Evolutionary conservation across 371 early-diverging fungal genomes (phyloP).

Genomic region (Rhizopus stolonifer): DNA sequence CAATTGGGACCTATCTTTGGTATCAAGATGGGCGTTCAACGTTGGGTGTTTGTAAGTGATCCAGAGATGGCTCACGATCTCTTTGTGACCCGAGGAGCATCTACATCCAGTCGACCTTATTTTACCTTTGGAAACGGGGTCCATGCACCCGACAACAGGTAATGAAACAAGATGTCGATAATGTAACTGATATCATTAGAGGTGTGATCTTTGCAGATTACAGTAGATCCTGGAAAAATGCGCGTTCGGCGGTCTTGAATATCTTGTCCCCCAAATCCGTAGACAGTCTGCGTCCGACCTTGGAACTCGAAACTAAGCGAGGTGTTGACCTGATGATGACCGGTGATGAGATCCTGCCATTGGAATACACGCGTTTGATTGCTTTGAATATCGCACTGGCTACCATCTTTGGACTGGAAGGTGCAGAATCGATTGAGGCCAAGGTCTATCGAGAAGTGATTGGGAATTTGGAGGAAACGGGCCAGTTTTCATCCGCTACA

Average conservation of each 20-base stretch:
- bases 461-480: background rate
- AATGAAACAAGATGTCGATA: background rate
- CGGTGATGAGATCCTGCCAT: slow-evolving; percentile 6
- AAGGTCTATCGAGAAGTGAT: slow-evolving; percentile 7
- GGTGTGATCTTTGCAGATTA: slow-evolving; percentile 1
- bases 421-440: slow-evolving; percentile 2
- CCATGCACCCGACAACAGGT: slow-evolving; percentile 11
- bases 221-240: background rate
- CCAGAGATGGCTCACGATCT: slow-evolving; percentile 19
- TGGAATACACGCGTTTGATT: slow-evolving; percentile 1
- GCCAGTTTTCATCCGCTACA: background rate
- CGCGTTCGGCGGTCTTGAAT: background rate
- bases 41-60: slow-evolving; percentile 22
- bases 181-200: background rate
- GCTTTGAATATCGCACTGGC: slow-evolving; percentile 9
- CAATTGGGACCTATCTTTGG: no score
- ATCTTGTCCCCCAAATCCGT: slow-evolving; percentile 6
- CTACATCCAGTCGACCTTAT: slow-evolving; percentile 14
- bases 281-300: background rate
- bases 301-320: slow-evolving; percentile 5
- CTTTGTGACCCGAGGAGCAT: slow-evolving; percentile 8
- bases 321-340: slow-evolving; percentile 6
- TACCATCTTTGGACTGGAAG: slow-evolving; percentile 1
- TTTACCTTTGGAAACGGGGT: slow-evolving; percentile 10
- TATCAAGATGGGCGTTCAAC: no score